phyloP scores from a whole-genome alignment of 2,329 filamentous ascomycete species.

The Stagonosporopsis vannaccii region DNA sequence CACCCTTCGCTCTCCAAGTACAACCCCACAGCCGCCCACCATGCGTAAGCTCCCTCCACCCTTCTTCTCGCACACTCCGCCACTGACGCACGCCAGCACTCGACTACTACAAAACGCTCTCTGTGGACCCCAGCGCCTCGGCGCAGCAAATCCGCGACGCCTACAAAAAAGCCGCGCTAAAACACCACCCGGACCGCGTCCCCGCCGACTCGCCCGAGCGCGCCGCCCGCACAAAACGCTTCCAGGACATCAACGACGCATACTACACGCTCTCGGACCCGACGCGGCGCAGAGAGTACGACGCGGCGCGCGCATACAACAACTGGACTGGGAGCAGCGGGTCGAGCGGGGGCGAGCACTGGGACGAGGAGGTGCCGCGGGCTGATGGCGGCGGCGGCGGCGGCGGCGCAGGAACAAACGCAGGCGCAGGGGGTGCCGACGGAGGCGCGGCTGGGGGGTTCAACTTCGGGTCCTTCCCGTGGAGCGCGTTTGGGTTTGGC shows the following conservation, averaged over 20 bases:
- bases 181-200: constrained; percentile 93
- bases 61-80: not conserved
- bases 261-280: constrained; percentile 90
- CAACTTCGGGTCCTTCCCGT: constrained; percentile 67
- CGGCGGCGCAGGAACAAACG: constrained; percentile 29
- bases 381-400: not conserved
- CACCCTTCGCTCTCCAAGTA: not conserved
- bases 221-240: constrained; percentile 79
- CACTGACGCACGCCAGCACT: constrained; percentile 11
- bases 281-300: constrained; percentile 80
- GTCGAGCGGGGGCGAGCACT: constrained; percentile 51
- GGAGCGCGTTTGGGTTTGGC: constrained; percentile 75
- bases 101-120: constrained; percentile 58
- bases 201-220: constrained; percentile 84
- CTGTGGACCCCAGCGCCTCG: constrained; percentile 75
- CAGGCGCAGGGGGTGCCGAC: too few species aligned
- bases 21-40: not conserved
- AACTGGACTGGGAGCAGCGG: constrained; percentile 52
- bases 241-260: constrained; percentile 91
- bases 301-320: constrained; percentile 71
- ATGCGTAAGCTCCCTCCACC: constrained; percentile 2
- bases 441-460: constrained; percentile 3
- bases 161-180: constrained; percentile 92
- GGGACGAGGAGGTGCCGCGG: constrained; percentile 60
- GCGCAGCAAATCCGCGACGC: constrained; percentile 88